Percentiles rank a stretch among this genome's conserved stretches.
Evolutionary conservation across 768 basidiomycete species (phyloP).

Genomic region (Boletus pseudopeckii): DNA sequence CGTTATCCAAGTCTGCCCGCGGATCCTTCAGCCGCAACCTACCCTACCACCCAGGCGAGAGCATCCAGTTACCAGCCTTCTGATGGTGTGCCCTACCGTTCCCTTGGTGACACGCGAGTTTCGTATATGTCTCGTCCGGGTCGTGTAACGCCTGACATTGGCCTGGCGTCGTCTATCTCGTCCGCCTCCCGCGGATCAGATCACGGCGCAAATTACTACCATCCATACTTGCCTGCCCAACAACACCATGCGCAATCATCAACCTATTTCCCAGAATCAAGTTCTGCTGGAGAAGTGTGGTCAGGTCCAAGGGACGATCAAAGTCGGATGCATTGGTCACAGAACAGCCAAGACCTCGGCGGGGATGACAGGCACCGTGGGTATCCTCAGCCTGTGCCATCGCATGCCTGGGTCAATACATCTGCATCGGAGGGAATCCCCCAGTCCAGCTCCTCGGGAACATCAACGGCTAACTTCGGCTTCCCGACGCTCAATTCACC

Average conservation of each 20-base stretch:
- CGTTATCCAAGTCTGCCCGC: slow-evolving; percentile 21
- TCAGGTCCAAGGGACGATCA: slow-evolving; percentile 22
- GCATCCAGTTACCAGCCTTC: slow-evolving; percentile 25
- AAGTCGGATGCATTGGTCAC: slow-evolving; percentile 25
- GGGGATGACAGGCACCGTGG: slow-evolving; percentile 30
- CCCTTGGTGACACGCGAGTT: slow-evolving; percentile 25
- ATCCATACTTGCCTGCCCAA: slow-evolving; percentile 24
- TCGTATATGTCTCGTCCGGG: slow-evolving; percentile 29
- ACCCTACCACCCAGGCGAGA: slow-evolving; percentile 13
- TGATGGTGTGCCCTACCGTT: slow-evolving; percentile 20
- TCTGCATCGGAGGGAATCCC: slow-evolving; percentile 23
- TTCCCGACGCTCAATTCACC: slow-evolving; percentile 58
- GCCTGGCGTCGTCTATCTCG: slow-evolving; percentile 16
- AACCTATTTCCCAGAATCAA: slow-evolving; percentile 24
- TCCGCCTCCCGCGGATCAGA: slow-evolving; percentile 29
- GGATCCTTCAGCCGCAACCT: slow-evolving; percentile 18
- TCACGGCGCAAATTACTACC: slow-evolving; percentile 20
- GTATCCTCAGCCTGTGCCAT: slow-evolving; percentile 24
- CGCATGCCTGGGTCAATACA: slow-evolving; percentile 25
- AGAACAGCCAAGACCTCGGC: slow-evolving; percentile 21
- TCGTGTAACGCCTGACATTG: slow-evolving; percentile 26
- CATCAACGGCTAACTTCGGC: slow-evolving; percentile 25
- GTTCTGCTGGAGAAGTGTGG: slow-evolving; percentile 20
- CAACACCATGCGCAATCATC: slow-evolving; percentile 24
- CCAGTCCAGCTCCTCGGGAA: slow-evolving; percentile 20